A percentile compares a stretch with the other conserved stretches of the same genome.
phyloP scores from a whole-genome alignment of 192 early-diverging fungal species.

The Backusella psychrophila region DNA sequence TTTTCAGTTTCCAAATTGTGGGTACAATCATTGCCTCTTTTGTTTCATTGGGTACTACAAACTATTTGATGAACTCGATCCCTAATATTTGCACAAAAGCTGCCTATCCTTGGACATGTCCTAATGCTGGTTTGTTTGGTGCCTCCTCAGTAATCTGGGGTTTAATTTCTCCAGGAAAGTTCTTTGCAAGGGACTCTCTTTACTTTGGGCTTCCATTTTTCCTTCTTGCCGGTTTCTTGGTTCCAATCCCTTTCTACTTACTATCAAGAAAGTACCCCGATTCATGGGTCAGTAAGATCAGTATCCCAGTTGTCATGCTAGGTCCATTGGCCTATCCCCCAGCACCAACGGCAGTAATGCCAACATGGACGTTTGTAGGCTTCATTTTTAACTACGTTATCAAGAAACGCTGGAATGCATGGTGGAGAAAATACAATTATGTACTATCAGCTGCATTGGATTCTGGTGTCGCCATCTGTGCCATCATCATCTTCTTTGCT shows the following conservation, averaged over 20 bases:
- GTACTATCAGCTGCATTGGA: conserved; percentile 51
- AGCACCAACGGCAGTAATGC: conserved; percentile 48
- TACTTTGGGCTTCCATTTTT: conserved; percentile 50
- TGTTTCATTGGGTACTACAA: conserved; percentile 67
- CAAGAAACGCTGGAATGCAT: conserved; percentile 58
- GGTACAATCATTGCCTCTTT: conserved; percentile 73
- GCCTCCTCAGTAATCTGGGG: conserved; percentile 82
- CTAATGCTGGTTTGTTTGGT: conserved; percentile 57
- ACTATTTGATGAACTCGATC: conserved; percentile 62
- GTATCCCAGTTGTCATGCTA: conserved; percentile 67
- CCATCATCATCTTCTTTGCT: conserved; percentile 47
- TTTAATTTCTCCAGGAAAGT: conserved; percentile 66
- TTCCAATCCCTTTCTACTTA: conserved; percentile 74
- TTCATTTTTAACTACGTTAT: conserved; percentile 73
- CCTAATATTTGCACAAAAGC: conserved; percentile 55
- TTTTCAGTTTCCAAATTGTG: conserved; percentile 77
- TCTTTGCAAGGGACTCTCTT: conserved; percentile 54
- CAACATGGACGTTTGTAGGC: conserved; percentile 45
- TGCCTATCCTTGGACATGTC: conserved; percentile 66
- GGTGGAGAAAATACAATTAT: conserved; percentile 61
- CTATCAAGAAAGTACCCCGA: conserved; percentile 59
- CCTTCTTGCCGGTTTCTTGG: conserved; percentile 62
- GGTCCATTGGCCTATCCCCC: conserved; percentile 62
- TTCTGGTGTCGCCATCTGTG: conserved; percentile 44
- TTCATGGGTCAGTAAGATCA: conserved; percentile 66